A percentile compares a stretch with the other conserved stretches of the same genome.
These are phyloP conservation scores for Salix brachista DNA, from an alignment of 345 rosid species.

Conservation along the genomic window DNA sequence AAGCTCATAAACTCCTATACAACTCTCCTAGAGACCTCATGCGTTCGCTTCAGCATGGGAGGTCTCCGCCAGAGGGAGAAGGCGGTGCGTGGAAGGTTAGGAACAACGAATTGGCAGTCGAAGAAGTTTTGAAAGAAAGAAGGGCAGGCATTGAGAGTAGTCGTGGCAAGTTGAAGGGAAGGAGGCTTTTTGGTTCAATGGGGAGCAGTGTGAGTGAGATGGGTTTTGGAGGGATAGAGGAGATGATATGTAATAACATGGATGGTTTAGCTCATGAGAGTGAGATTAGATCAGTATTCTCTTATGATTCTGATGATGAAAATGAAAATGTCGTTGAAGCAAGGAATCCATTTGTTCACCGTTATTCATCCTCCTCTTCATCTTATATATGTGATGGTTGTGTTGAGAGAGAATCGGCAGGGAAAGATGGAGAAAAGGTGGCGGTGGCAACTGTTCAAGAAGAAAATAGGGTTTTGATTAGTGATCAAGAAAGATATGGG, in stretches of 20 bases:
- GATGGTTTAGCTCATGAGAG: neutral
- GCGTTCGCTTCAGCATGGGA: constrained; percentile 42
- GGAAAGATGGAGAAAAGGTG: constrained; percentile 4
- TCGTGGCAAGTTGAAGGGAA: constrained; percentile 34
- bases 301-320: constrained; percentile 18
- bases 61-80: constrained; percentile 6
- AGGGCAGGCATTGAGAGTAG: constrained; percentile 35
- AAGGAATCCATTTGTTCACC: neutral
- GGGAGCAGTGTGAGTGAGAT: constrained; percentile 13
- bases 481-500: neutral
- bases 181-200: constrained; percentile 28
- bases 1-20: constrained; percentile 26
- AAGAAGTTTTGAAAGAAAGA: constrained; percentile 38
- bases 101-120: constrained; percentile 32
- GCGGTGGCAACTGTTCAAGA: neutral
- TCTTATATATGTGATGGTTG: constrained; percentile 10
- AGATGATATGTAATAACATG: neutral
- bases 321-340: neutral
- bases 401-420: constrained; percentile 1
- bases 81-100: constrained; percentile 35
- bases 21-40: constrained; percentile 46
- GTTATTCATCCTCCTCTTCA: constrained; percentile 4
- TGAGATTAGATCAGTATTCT: constrained; percentile 8
- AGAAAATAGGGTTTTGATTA: neutral
- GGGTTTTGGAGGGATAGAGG: constrained; percentile 16